Percentiles rank a stretch among this genome's conserved stretches.
Evolutionary conservation across 2,329 filamentous ascomycete species (phyloP).

Genomic region (Mollisia scopiformis): DNA sequence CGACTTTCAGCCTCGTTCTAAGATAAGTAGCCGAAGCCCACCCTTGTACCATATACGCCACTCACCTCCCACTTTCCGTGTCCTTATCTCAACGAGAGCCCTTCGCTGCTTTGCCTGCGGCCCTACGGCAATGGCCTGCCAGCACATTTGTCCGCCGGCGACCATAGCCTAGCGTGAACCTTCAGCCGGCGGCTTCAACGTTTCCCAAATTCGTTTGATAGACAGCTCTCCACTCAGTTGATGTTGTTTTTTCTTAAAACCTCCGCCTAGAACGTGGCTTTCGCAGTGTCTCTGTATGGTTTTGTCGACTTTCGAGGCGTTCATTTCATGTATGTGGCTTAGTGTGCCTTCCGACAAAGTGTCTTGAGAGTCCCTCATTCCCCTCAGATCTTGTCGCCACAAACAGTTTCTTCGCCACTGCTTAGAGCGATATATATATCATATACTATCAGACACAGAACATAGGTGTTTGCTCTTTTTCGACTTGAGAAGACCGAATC

Average conservation of each 20-base stretch:
- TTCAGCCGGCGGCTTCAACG: slow-evolving; percentile 6
- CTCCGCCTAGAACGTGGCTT: slow-evolving; percentile 1
- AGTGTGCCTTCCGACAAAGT: background rate
- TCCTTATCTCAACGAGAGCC: slow-evolving; percentile 17
- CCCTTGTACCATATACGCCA: slow-evolving; percentile 1
- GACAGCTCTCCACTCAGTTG: background rate
- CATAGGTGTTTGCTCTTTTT: background rate
- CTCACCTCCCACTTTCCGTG: slow-evolving; percentile 11
- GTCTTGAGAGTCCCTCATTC: background rate
- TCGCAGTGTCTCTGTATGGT: background rate
- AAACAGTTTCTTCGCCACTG: background rate
- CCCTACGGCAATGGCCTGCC: slow-evolving; percentile 21
- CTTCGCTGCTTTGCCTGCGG: slow-evolving; percentile 19
- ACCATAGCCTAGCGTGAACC: slow-evolving; percentile 10
- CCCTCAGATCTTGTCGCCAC: background rate
- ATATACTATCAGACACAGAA: background rate
- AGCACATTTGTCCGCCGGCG: slow-evolving; percentile 12
- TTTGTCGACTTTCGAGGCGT: background rate
- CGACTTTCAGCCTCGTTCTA: slow-evolving; percentile 6
- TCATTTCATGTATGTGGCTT: slow-evolving; percentile 1
- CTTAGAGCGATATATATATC: background rate
- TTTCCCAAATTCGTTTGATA: background rate
- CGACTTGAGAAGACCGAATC: background rate
- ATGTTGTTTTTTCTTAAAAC: slow-evolving; percentile 1
- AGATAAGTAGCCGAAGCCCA: slow-evolving; percentile 15